A percentile compares a stretch with the other conserved stretches of the same genome.
Evolutionary conservation across 345 rosid genomes (phyloP).

Genomic region (Bruguiera sexangula): DNA sequence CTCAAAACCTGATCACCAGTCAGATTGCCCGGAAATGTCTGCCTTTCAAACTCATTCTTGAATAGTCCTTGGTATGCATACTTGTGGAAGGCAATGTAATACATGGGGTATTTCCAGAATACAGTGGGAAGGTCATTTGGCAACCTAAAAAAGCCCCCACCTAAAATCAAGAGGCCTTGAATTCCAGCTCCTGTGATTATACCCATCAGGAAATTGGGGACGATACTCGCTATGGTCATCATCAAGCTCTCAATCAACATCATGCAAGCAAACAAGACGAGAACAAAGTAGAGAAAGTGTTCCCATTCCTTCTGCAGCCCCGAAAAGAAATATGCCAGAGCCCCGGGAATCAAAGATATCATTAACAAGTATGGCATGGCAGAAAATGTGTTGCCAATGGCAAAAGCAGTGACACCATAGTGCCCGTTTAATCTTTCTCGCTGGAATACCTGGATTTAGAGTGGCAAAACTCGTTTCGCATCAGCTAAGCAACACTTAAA

Average conservation of each 20-base stretch:
- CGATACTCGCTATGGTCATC: conserved; percentile 50
- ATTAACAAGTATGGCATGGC: conserved; percentile 37
- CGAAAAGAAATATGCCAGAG: conserved; percentile 28
- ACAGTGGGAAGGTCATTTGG: conserved; percentile 42
- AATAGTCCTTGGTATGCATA: conserved; percentile 15
- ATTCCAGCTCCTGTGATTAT: conserved; percentile 51
- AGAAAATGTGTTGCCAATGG: conserved; percentile 43
- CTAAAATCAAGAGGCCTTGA: conserved; percentile 47
- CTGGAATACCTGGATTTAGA: conserved; percentile 35
- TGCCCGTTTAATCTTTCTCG: conserved; percentile 61
- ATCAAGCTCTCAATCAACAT: conserved; percentile 51
- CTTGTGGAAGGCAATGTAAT: conserved; percentile 36
- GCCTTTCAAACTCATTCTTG: conserved; percentile 37
- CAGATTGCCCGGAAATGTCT: conserved; percentile 8
- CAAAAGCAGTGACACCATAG: conserved; percentile 39
- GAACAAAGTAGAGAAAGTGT: conserved; percentile 35
- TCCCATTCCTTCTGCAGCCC: conserved; percentile 37
- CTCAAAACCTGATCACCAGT: conserved; percentile 38
- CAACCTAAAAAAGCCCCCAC: conserved; percentile 48
- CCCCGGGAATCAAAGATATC: conserved; percentile 44
- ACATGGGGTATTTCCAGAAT: conserved; percentile 46
- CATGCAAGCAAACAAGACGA: conserved; percentile 36
- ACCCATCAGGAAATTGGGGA: conserved; percentile 53
- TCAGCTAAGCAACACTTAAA: not conserved
- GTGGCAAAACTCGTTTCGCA: not conserved